A percentile compares a stretch with the other conserved stretches of the same genome.
phyloP scores from a whole-genome alignment of 208 protist genomes.

The Naegleria fowleri region DNA sequence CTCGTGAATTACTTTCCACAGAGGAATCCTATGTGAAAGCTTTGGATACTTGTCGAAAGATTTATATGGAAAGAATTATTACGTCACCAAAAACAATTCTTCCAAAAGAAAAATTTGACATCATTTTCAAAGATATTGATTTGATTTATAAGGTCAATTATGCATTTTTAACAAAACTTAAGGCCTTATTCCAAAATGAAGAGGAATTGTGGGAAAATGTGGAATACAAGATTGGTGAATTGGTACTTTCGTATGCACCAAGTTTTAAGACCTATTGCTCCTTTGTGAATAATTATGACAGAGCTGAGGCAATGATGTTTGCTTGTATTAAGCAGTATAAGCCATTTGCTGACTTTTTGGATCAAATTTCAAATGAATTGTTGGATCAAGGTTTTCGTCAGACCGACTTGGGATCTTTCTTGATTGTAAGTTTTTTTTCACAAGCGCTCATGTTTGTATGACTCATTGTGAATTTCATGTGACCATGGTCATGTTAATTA shows the following conservation, averaged over 20 bases:
- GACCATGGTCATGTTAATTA: not conserved
- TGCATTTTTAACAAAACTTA: not conserved
- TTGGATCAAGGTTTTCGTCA: not conserved
- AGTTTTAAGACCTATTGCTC: not conserved
- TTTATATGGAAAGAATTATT: not conserved
- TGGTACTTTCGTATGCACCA: not conserved
- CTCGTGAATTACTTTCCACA: not conserved
- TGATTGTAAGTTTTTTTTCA: constrained; percentile 19
- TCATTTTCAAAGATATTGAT: constrained; percentile 5
- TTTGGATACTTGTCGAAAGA: not conserved
- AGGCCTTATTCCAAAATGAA: not conserved
- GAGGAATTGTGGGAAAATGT: not conserved
- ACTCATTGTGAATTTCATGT: too few relatives aligned
- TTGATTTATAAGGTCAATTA: constrained; percentile 19
- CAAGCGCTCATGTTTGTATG: too few relatives aligned
- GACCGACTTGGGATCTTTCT: constrained; percentile 1
- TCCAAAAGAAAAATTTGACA: constrained; percentile 16
- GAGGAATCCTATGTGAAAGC: not conserved
- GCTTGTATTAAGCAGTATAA: not conserved
- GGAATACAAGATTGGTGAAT: not conserved
- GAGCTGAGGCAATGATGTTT: not conserved
- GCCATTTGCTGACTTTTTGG: constrained; percentile 11
- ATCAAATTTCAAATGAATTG: not conserved
- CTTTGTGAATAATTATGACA: constrained; percentile 8
- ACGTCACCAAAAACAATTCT: not conserved